A percentile compares a stretch with the other conserved stretches of the same genome.
phyloP scores from a whole-genome alignment of 345 rosid genomes.

The Syzygium grande region DNA sequence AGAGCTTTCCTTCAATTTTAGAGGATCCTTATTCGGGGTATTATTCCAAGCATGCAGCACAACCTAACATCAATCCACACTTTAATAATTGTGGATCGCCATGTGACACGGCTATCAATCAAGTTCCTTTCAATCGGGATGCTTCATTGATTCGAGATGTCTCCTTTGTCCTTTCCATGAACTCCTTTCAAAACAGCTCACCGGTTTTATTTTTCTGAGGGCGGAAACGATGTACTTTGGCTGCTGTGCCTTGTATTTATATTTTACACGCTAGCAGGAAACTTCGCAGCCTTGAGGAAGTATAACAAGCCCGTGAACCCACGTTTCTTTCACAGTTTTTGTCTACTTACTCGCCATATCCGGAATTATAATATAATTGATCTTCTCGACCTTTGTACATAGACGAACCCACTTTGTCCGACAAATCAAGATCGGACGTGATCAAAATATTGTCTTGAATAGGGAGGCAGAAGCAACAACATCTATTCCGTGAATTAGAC shows the following conservation, averaged over 20 bases:
- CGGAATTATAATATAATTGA: background rate
- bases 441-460: background rate
- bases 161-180: background rate
- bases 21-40: too few relatives aligned
- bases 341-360: background rate
- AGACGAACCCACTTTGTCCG: background rate
- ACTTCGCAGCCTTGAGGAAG: background rate
- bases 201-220: background rate
- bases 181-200: background rate
- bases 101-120: background rate
- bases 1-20: too few relatives aligned
- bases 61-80: too few relatives aligned
- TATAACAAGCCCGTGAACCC: background rate
- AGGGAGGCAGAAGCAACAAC: background rate
- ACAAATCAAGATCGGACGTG: background rate
- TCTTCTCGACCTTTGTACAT: background rate
- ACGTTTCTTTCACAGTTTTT: background rate
- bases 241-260: background rate
- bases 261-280: background rate
- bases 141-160: background rate
- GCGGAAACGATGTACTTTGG: background rate
- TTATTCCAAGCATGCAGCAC: too few relatives aligned
- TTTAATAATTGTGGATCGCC: background rate
- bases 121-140: background rate
- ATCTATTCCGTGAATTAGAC: background rate